Evolutionary conservation across 2,329 filamentous ascomycete species (phyloP), one percentile per base, ranked within the genome.

Genomic region (Xylogone sp.): DNA sequence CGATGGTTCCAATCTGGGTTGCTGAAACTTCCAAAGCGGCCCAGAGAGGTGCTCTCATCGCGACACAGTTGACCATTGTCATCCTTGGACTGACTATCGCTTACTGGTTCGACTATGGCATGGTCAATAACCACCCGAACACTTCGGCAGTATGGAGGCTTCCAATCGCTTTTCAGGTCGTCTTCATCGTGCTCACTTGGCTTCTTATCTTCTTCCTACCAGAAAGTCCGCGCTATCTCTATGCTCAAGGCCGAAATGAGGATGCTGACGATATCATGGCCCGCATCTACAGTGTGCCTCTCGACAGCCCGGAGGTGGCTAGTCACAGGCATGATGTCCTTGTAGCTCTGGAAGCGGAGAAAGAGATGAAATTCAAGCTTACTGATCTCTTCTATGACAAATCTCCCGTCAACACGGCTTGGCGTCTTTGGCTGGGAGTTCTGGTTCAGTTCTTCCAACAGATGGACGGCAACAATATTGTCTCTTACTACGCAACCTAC

Each of bases 1-100:
- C 67, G 9, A 69, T 67, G 18, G 67, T 78, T 8, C 79, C 79
- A 0, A 68, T 68, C 59, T 72, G 74, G 52, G 74, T 76, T 52
- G 67, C 71, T 0, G 75, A 78, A 55, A 64, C 76, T 1, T 74
- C 69, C 45, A 68, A 72, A 46, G 67, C 68, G 1, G 63, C 68
- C 16, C 69, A 68, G 43, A 64, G 75, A 42, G 75, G 74, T 5
- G 34, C 34, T 5, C 34, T 84, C 60, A 70, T 75, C 27, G 69
- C 66, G 18, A 66, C 62, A 18, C 70, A 75, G 49, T 53, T 56
- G 1, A 22, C 62, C 1, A 60, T 63, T 13, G 60, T 64, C 2
- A 61, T 61, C 2, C 52, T 63, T 5, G 63, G 63, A 1, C 62
- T 65, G 22, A 57, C 56, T 5, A 55, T 66, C 31, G 60, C 62